Percentiles rank a stretch among this genome's conserved stretches.
phyloP scores from a whole-genome alignment of 768 basidiomycete species.

The Suillus spraguei region DNA sequence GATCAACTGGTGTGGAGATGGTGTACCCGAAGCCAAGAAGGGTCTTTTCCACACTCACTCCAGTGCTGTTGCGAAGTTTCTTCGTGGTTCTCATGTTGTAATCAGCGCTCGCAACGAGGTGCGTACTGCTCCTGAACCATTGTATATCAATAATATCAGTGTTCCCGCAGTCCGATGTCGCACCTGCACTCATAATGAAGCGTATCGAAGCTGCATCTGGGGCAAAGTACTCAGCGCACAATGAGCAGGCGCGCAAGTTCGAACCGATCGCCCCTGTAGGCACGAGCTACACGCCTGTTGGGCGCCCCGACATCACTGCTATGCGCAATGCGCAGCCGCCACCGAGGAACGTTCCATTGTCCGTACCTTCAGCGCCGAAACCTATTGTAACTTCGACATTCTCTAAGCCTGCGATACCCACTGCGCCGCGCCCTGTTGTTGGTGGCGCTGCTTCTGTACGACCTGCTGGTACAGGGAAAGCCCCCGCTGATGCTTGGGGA shows the following conservation, averaged over 20 bases:
- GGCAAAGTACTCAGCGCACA: constrained; percentile 86
- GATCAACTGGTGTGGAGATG: constrained; percentile 97
- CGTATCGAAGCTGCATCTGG: constrained; percentile 89
- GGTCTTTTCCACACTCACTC: constrained; percentile 92
- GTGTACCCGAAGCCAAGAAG: constrained; percentile 90
- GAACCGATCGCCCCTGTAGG: constrained; percentile 86
- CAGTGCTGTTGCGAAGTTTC: constrained; percentile 73
- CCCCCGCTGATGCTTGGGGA: constrained; percentile 62
- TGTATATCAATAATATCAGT: constrained; percentile 3
- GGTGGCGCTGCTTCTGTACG: constrained; percentile 45
- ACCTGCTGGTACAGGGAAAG: constrained; percentile 39
- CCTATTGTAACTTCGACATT: background rate
- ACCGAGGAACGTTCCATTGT: constrained; percentile 29
- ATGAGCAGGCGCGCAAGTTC: constrained; percentile 68
- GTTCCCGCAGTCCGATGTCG: constrained; percentile 68
- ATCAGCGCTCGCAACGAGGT: constrained; percentile 89
- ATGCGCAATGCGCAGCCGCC: constrained; percentile 50
- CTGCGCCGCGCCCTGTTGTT: constrained; percentile 51
- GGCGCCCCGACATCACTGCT: constrained; percentile 68
- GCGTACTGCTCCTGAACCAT: constrained; percentile 17
- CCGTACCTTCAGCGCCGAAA: constrained; percentile 15
- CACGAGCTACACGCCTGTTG: constrained; percentile 74
- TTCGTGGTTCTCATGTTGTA: constrained; percentile 85
- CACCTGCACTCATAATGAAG: constrained; percentile 78
- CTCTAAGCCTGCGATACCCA: constrained; percentile 37